Evolutionary conservation across 1,284 basidiomycete genomes (phyloP), one percentile per base, ranked within the genome.

Genomic region (Athelia psychrophila): DNA sequence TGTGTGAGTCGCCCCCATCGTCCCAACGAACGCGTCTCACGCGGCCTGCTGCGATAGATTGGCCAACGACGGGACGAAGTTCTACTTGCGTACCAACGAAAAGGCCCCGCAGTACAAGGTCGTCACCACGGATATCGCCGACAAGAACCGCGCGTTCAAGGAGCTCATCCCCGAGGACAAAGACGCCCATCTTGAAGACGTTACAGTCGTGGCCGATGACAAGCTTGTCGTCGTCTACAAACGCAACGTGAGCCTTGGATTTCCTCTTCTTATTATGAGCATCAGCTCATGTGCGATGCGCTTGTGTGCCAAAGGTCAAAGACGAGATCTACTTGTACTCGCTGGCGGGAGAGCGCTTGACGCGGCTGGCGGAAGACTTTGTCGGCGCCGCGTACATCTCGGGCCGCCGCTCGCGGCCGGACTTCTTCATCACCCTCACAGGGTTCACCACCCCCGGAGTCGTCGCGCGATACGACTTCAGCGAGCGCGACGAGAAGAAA

Each of bases 241-340:
- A 60, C 79, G 84, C 53, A 88, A 94, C 60, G 91, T 91, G 58
- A 56, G 71, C 60, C 23, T 33, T n/a, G n/a, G n/a, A n/a, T n/a
- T n/a, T n/a, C 10, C 33, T 35, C n/a, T 35, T 10, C n/a, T n/a
- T n/a, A 35, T 35, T 35, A 10, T 35, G 33, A 35, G 10, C 33
- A 12, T 35, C 33, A 35, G 12, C 33, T 35, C n/a, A n/a, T n/a
- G n/a, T 35, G 10, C 12, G n/a, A 10, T n/a, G 10, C 33, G n/a
- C 33, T 12, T 35, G 12, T 35, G 33, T 35, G 33, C 33, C 33
- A 25, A 58, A 88, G 85, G 86, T 92, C 61, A 89, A 88, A 59
- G 89, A 93, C 63, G 88, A 93, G 67, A 74, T 94, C 35, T 91
- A 91, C 66, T 67, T 94, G 50, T 86, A 88, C 68, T 75, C 81